A percentile compares a stretch with the other conserved stretches of the same genome.
Evolutionary conservation across 2,329 filamentous ascomycete species (phyloP).

Genomic region (Fusarium subtropicale): DNA sequence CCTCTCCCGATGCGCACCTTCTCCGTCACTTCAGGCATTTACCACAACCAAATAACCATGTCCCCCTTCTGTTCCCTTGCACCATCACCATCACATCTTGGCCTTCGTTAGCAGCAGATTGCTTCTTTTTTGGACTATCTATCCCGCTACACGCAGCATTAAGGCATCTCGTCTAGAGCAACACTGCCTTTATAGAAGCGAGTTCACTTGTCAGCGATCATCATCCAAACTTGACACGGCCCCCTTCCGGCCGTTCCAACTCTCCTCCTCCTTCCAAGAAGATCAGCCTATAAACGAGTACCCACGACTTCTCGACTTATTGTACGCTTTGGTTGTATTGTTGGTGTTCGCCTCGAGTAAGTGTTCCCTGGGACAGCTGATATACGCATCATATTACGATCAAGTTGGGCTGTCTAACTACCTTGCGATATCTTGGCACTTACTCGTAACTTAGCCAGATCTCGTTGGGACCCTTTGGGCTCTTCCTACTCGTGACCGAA

Average conservation of each 20-base stretch:
- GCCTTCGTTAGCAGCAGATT: slow-evolving; percentile 30
- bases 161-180: slow-evolving; percentile 41
- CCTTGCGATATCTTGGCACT: neutral
- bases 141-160: slow-evolving; percentile 46
- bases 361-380: neutral
- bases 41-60: neutral
- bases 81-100: slow-evolving; percentile 33
- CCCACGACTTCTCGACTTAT: neutral
- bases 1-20: neutral
- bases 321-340: neutral
- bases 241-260: neutral
- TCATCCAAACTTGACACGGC: slow-evolving; percentile 2
- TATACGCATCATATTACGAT: neutral
- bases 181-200: slow-evolving; percentile 28
- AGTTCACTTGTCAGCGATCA: slow-evolving; percentile 32
- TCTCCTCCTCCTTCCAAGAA: neutral
- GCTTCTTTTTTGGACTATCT: slow-evolving; percentile 44
- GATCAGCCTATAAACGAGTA: neutral
- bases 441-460: neutral
- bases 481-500: neutral
- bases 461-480: neutral
- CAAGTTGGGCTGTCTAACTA: neutral
- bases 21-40: neutral
- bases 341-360: slow-evolving; percentile 1
- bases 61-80: slow-evolving; percentile 1